These are phyloP conservation scores for Cunninghamia lanceolata DNA, from an alignment of 75 land plant genomes.

Conservation along the genomic window DNA sequence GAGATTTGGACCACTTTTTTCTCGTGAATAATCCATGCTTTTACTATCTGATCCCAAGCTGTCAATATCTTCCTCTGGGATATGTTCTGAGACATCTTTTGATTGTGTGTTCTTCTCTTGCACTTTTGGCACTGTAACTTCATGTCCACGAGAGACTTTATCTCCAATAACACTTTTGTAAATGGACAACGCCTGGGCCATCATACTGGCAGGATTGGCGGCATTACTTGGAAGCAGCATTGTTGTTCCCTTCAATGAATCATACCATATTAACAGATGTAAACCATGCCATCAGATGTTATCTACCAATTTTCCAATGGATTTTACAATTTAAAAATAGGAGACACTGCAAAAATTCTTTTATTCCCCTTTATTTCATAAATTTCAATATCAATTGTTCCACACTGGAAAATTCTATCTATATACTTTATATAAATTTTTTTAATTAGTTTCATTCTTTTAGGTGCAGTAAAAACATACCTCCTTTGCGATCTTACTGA, in stretches of 20 bases:
- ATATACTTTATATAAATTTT: background rate
- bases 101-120: background rate
- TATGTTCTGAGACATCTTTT: background rate
- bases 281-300: background rate
- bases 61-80: background rate
- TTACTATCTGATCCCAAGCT: background rate
- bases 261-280: background rate
- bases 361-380: background rate
- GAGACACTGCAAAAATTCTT: background rate
- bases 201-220: slow-evolving; percentile 69
- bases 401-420: background rate
- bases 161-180: slow-evolving; percentile 58
- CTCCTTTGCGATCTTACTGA: slow-evolving; percentile 86
- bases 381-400: background rate
- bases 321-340: background rate
- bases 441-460: background rate
- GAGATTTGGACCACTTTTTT: background rate
- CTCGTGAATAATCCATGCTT: slow-evolving; percentile 1
- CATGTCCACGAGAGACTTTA: background rate
- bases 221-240: slow-evolving; percentile 75
- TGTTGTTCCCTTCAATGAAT: slow-evolving; percentile 65
- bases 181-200: slow-evolving; percentile 78
- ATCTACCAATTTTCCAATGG: background rate
- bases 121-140: background rate
- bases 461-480: slow-evolving; percentile 23